Evolutionary conservation across 1,284 basidiomycete genomes (phyloP).

Genomic region (Chondrostereum purpureum): DNA sequence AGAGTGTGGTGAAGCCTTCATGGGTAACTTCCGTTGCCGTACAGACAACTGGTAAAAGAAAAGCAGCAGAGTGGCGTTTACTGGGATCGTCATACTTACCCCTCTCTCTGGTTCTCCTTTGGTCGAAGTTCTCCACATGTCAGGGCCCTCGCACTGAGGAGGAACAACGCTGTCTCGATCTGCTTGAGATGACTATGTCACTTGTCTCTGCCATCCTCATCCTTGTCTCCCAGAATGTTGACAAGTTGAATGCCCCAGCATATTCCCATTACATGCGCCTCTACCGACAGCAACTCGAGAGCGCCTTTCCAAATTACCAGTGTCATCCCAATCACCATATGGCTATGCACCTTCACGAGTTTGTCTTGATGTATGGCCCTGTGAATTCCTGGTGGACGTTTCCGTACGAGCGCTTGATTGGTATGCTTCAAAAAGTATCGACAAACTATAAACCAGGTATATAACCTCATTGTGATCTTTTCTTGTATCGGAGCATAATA

Average conservation of each 20-base stretch:
- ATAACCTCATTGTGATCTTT: not conserved
- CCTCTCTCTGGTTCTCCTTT: no score
- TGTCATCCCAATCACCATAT: conserved; percentile 17
- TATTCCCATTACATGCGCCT: not conserved
- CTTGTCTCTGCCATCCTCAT: not conserved
- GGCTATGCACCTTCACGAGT: conserved; percentile 18
- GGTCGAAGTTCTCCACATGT: no score
- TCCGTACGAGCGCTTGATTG: conserved; percentile 18
- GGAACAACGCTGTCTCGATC: not conserved
- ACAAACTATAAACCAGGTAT: conserved; percentile 17
- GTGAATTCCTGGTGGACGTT: conserved; percentile 18
- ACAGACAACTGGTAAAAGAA: no score
- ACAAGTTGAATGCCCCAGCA: not conserved
- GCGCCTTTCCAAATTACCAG: conserved; percentile 11
- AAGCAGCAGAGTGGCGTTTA: no score
- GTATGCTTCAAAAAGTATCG: conserved; percentile 15
- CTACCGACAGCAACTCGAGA: conserved; percentile 4
- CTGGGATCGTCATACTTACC: no score
- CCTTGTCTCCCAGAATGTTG: not conserved
- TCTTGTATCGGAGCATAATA: no score
- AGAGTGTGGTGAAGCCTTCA: no score
- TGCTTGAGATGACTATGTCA: not conserved
- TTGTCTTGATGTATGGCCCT: conserved; percentile 16
- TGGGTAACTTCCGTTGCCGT: no score
- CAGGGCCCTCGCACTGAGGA: no score